These are phyloP conservation scores for Hypomontagnella submonticulosa DNA, from an alignment of 495 filamentous ascomycete species.

Conservation along the genomic window DNA sequence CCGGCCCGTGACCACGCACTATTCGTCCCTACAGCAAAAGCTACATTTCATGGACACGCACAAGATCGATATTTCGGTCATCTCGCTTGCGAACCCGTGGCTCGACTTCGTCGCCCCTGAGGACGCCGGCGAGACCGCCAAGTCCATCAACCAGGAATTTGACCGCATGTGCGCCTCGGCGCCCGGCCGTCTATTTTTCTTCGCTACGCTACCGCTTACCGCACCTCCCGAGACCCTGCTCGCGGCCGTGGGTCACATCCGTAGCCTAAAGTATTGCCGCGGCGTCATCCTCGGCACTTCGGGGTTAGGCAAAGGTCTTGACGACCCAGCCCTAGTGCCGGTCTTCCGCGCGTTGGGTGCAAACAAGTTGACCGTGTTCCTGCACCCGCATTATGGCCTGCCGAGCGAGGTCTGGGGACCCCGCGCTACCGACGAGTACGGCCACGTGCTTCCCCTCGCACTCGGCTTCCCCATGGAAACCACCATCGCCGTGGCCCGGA, in stretches of 20 bases:
- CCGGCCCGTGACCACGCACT: conserved; percentile 79
- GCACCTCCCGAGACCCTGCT: conserved; percentile 70
- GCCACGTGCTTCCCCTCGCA: conserved; percentile 87
- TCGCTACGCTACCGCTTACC: conserved; percentile 83
- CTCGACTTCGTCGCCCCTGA: conserved; percentile 80
- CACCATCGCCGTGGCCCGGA: conserved; percentile 87
- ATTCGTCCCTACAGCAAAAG: conserved; percentile 76
- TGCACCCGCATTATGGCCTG: conserved; percentile 95
- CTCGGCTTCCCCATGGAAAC: conserved; percentile 95
- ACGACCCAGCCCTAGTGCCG: conserved; percentile 76
- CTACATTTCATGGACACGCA: conserved; percentile 89
- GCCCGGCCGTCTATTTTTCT: conserved; percentile 75
- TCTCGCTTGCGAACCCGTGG: conserved; percentile 96
- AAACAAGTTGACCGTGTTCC: conserved; percentile 73
- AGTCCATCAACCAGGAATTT: conserved; percentile 80
- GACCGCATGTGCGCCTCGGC: conserved; percentile 70
- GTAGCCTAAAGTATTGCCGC: conserved; percentile 71
- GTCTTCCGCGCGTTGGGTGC: conserved; percentile 77
- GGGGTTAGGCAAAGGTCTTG: conserved; percentile 82
- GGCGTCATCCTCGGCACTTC: conserved; percentile 91
- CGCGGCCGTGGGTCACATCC: conserved; percentile 71
- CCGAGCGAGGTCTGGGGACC: conserved; percentile 81
- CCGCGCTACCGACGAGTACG: conserved; percentile 72
- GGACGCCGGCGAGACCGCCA: conserved; percentile 70
- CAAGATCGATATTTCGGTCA: conserved; percentile 80